Evolutionary conservation across 164 flowering plant genomes (phyloP).

Genomic region (Chimonanthus praecox): DNA sequence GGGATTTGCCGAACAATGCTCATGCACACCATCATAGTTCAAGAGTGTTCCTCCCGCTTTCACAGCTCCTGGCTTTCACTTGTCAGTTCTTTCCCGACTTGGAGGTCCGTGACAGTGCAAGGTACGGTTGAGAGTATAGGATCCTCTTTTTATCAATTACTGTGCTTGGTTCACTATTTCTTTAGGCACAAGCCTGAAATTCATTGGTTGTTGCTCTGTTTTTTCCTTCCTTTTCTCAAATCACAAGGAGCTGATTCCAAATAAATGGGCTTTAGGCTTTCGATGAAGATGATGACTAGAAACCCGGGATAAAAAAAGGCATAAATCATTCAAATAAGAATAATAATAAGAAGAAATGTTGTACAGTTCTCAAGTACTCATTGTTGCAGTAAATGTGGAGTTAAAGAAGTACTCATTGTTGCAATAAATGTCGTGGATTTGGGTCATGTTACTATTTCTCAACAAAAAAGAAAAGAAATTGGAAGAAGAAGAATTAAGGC

Average conservation of each 20-base stretch:
- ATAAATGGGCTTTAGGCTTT: no score
- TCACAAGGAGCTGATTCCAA: not conserved
- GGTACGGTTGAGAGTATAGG: slow-evolving; percentile 35
- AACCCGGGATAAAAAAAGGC: no score
- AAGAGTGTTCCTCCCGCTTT: slow-evolving; percentile 59
- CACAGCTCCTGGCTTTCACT: slow-evolving; percentile 71
- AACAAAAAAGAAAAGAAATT: no score
- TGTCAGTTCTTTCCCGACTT: slow-evolving; percentile 87
- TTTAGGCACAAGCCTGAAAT: not conserved
- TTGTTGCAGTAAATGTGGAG: no score
- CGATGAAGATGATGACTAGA: no score
- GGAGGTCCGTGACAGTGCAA: slow-evolving; percentile 96
- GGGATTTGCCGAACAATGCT: slow-evolving; percentile 82
- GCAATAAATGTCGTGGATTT: no score
- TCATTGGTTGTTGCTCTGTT: not conserved
- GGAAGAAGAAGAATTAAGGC: no score
- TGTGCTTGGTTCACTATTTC: not conserved
- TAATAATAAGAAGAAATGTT: no score
- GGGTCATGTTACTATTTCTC: no score
- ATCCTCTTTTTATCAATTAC: not conserved
- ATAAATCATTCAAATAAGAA: no score
- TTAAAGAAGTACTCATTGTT: no score
- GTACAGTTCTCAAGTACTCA: no score
- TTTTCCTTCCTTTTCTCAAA: not conserved
- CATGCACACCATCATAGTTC: slow-evolving; percentile 75